A percentile compares a stretch with the other conserved stretches of the same genome.
These are phyloP conservation scores for Geotrichum carabidarum DNA, from an alignment of 1,139 yeast species.

Conservation along the genomic window DNA sequence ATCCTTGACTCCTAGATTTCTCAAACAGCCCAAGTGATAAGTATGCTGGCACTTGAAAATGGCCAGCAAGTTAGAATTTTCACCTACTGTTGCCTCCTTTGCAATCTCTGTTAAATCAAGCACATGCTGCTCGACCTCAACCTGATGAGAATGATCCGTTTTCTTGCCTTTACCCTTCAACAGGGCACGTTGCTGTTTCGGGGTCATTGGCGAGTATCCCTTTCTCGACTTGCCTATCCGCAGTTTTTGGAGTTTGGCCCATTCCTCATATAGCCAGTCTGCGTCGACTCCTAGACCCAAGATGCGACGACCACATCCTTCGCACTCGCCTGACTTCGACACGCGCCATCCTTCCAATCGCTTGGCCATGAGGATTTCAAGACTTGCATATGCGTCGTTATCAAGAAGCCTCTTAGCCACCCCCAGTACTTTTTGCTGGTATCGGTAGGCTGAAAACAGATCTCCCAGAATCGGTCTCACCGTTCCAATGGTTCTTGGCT, in stretches of 20 bases:
- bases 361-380: constrained; percentile 41
- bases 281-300: constrained; percentile 57
- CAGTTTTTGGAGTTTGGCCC: constrained; percentile 31
- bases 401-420: constrained; percentile 53
- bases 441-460: constrained; percentile 58
- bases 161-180: constrained; percentile 17
- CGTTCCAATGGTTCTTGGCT: constrained; percentile 33
- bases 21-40: constrained; percentile 60
- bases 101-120: constrained; percentile 16
- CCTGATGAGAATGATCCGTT: background rate
- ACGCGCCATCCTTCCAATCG: constrained; percentile 59
- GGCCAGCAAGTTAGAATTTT: constrained; percentile 33
- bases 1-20: constrained; percentile 40
- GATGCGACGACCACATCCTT: constrained; percentile 61
- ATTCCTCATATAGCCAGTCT: constrained; percentile 33
- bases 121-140: background rate
- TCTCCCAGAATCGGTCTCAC: constrained; percentile 59
- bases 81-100: constrained; percentile 24
- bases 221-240: constrained; percentile 8
- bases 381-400: constrained; percentile 47
- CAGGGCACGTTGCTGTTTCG: constrained; percentile 12
- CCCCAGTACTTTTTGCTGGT: constrained; percentile 55
- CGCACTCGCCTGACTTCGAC: constrained; percentile 49
- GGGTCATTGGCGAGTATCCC: background rate
- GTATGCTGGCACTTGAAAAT: constrained; percentile 59